Base-by-base conservation (phyloP, 192 early-diverging fungal genomes). In the Coemansia erecta region DNA sequence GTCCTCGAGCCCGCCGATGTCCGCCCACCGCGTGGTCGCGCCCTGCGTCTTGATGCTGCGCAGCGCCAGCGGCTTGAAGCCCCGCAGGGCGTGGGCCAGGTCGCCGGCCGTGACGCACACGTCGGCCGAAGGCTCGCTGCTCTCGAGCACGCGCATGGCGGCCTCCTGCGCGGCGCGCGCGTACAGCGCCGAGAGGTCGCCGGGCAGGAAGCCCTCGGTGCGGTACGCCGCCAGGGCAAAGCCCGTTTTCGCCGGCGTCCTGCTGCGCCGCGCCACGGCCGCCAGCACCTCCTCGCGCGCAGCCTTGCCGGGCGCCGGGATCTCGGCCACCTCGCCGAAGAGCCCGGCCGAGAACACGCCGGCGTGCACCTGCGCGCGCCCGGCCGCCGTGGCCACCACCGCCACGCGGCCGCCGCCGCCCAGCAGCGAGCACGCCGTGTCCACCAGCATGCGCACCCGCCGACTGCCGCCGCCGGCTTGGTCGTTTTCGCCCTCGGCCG, bases 151-250 rank as follows among this genome's bases (percentile, higher is more conserved):
- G 12, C 92, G 82, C 44, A 91, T 84, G 7, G 87, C 86, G 22
- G 88, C 86, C 59, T 90, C 89, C 37, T 94, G 91, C n/a, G 86
- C 82, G 0, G 93, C 85, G 4, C 94, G 82, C 52, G 94, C 85
- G 31, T 93, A 73, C 24, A 94, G 80, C 0, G 86, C 84, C 45
- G 86, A 74, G 15, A 97, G 71, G 71, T 97, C 95, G 3, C 85
- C 83, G 6, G 94, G 90, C 18, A 88, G 68, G 61, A 91, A 96
- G 1, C 94, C 94, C 67, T 98, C 96, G 9, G 93, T 95, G 53
- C 81, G 70, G 22, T 87, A 85, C 4, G 91, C 86, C 0, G 94
- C 73, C 0, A 85, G 82, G 9, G 85, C 83, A 31, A 92, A 71
- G 51, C 94, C 67, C 8, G 81, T 22, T 17, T 84, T 88, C 9